phyloP scores from a whole-genome alignment of 2,329 filamentous ascomycete species.

The Camillea tinctor region DNA sequence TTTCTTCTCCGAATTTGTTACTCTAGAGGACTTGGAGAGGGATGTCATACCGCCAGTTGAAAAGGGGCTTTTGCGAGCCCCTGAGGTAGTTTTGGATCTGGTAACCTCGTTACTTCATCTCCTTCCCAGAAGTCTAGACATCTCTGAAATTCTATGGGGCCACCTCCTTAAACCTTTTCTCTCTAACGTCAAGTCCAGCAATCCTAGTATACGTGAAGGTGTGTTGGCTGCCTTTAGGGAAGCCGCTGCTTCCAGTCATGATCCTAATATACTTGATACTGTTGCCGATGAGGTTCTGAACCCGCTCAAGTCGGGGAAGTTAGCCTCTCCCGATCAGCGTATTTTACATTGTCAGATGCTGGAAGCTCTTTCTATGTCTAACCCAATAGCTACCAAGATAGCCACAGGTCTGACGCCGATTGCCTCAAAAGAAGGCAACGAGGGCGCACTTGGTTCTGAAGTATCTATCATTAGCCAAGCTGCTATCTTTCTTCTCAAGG shows the following conservation, averaged over 20 bases:
- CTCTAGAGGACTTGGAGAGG: slow-evolving; percentile 69
- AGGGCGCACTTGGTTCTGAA: slow-evolving; percentile 75
- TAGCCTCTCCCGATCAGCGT: slow-evolving; percentile 82
- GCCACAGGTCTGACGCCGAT: slow-evolving; percentile 64
- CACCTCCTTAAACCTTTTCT: slow-evolving; percentile 83
- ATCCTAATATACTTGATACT: slow-evolving; percentile 60
- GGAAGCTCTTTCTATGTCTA: slow-evolving; percentile 58
- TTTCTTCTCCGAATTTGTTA: slow-evolving; percentile 78
- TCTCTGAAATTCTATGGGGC: slow-evolving; percentile 69
- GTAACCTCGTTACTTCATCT: slow-evolving; percentile 70
- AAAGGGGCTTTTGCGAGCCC: slow-evolving; percentile 83
- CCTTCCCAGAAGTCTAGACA: slow-evolving; percentile 68
- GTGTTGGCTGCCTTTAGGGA: slow-evolving; percentile 72
- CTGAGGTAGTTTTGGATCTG: slow-evolving; percentile 83
- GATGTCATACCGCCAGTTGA: slow-evolving; percentile 80
- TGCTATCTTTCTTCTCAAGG: slow-evolving; percentile 59
- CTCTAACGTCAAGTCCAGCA: slow-evolving; percentile 90
- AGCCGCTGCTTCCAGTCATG: slow-evolving; percentile 50
- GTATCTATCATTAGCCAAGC: slow-evolving; percentile 69
- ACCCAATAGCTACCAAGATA: slow-evolving; percentile 64
- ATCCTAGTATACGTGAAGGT: slow-evolving; percentile 71
- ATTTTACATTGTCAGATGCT: slow-evolving; percentile 81
- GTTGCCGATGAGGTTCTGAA: slow-evolving; percentile 74
- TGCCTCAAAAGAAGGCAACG: slow-evolving; percentile 83
- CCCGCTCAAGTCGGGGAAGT: slow-evolving; percentile 80